Base-by-base conservation (phyloP, 352 stramenopile species). In the Phytophthora pseudosyringae region DNA sequence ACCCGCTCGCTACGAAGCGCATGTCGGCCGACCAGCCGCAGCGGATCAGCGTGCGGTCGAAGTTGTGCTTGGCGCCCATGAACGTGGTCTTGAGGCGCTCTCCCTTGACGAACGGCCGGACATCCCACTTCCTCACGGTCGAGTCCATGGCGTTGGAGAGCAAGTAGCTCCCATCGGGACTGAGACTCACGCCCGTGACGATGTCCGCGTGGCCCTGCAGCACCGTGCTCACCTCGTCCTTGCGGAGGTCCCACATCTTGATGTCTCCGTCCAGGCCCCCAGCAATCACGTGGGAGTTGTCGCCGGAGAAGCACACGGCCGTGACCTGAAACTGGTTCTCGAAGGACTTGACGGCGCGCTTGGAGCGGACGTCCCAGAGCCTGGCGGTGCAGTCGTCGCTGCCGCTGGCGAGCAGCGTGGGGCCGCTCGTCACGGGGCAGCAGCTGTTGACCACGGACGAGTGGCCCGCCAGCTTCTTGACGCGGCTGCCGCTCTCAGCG, bases 101-200 rank as follows among this genome's bases (percentile, higher is more conserved):
- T 25, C 76, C 76, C 44, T 68, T 75, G n/a, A 90, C 82, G 50
- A 93, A 98, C 10, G 95, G 93, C 10, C 93, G 86, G 55, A 99
- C 81, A 71, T 99, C 95, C 95, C 95, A 99, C 59, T 89, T 90
- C 52, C 85, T 79, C 40, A 98, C 64, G 0, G 86, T 97, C 21
- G 79, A 83, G 80, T 99, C 97, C 95, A 99, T 99, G 12, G 83
- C 90, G 71, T 99, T 99, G 16, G 89, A 97, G 31, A 99, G 81
- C 52, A 99, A 63, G 59, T 93, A 91, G 55, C 83, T 97, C 41
- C 93, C 92, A 72, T 98, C 91, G 3, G 94, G 94, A 78, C 95
- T 98, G 3, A 99, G 73, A 63, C 84, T 82, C n/a, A 99, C 72
- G 59, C 88, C 94, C 29, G 95, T 98, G 31, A 99, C 88, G 43